Evolutionary conservation across 352 stramenopile genomes (phyloP).

Genomic region (Phytopythium litorale): DNA sequence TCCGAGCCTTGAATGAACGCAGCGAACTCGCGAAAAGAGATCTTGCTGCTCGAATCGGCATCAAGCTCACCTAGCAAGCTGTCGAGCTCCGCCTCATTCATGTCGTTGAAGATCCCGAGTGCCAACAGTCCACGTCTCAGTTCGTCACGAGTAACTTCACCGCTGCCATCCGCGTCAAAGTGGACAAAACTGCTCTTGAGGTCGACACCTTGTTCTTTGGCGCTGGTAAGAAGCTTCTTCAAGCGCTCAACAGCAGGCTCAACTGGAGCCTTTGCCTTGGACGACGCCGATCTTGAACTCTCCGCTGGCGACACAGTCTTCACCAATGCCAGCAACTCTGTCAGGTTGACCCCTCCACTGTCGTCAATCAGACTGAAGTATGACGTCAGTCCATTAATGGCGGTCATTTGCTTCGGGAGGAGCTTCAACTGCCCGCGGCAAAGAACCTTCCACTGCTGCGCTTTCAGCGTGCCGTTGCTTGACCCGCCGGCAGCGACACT

Average conservation of each 20-base stretch:
- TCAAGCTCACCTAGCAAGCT: constrained; percentile 44
- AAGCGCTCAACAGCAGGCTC: constrained; percentile 13
- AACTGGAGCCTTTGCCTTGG: constrained; percentile 4
- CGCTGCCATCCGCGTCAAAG: constrained; percentile 65
- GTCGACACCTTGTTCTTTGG: constrained; percentile 38
- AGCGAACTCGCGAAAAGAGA: constrained; percentile 60
- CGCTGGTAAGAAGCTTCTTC: constrained; percentile 23
- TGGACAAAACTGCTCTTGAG: constrained; percentile 50
- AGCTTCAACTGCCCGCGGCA: constrained; percentile 31
- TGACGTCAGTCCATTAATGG: constrained; percentile 14
- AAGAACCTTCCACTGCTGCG: constrained; percentile 27
- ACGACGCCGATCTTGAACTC: not conserved
- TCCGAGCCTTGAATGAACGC: constrained; percentile 21
- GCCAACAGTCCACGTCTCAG: constrained; percentile 42
- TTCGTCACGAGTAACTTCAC: constrained; percentile 50
- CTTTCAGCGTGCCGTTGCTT: constrained; percentile 4
- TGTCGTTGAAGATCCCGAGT: constrained; percentile 45
- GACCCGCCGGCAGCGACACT: constrained; percentile 6
- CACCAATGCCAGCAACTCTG: constrained; percentile 25
- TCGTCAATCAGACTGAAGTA: constrained; percentile 27
- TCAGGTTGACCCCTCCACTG: constrained; percentile 18
- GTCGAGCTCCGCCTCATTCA: constrained; percentile 36
- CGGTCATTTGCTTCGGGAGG: constrained; percentile 14
- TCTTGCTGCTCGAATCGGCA: constrained; percentile 41
- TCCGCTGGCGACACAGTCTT: constrained; percentile 9